Percentiles rank a stretch among this genome's conserved stretches.
Conservation (phyloP, 1,139 yeast species). For the Magnusiomyces tetraspermus region DNA sequence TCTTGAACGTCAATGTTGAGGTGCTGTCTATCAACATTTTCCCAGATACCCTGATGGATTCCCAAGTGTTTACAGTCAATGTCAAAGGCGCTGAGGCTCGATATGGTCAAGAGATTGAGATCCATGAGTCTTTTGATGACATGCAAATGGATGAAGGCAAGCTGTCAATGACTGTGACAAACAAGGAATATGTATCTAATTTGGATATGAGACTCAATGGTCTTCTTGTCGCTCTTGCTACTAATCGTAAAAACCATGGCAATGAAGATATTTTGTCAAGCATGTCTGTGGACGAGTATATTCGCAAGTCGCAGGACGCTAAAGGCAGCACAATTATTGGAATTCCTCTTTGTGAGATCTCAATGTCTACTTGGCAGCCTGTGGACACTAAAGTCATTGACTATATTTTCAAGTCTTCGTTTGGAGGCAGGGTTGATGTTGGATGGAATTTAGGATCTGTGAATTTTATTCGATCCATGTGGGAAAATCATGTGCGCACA, state of each 20-base stretch:
- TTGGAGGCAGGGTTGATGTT: conserved; percentile 84
- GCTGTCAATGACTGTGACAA: conserved; percentile 13
- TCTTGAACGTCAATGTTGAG: conserved; percentile 52
- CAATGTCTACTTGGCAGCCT: conserved; percentile 67
- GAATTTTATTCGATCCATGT: conserved; percentile 87
- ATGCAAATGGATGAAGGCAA: conserved; percentile 37
- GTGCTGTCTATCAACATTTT: conserved; percentile 52
- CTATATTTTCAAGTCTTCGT: conserved; percentile 56
- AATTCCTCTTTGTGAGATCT: conserved; percentile 65
- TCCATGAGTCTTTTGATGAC: conserved; percentile 34
- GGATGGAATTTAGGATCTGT: conserved; percentile 91
- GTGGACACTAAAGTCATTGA: conserved; percentile 43
- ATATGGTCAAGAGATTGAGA: conserved; percentile 48
- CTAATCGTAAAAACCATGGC: conserved; percentile 36
- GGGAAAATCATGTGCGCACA: conserved; percentile 63
- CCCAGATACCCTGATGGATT: conserved; percentile 67
- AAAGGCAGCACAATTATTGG: conserved; percentile 72
- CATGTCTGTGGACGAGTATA: conserved; percentile 47
- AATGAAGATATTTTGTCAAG: conserved; percentile 39
- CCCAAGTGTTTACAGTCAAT: conserved; percentile 59
- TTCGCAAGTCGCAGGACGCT: conserved; percentile 47
- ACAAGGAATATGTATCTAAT: conserved; percentile 20
- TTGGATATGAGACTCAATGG: conserved; percentile 43
- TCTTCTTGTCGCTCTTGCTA: conserved; percentile 56
- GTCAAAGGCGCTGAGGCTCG: conserved; percentile 52